phyloP scores from a whole-genome alignment of 2,329 filamentous ascomycete genomes.

The Alternaria arborescens region DNA sequence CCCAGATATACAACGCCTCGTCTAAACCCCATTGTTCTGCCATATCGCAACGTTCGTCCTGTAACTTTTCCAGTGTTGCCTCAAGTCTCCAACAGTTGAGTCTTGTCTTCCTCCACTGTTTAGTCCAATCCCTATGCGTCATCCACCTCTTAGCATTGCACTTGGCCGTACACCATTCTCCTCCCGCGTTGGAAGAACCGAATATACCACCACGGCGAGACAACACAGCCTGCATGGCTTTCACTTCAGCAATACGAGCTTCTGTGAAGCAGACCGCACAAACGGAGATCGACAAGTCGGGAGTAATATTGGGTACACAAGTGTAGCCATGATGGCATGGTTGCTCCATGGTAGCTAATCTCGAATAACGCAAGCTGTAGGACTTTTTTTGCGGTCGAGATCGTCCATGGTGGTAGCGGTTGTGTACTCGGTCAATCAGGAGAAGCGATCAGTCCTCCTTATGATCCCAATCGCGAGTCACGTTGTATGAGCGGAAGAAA shows the following conservation, averaged over 20 bases:
- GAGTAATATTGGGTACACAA: background rate
- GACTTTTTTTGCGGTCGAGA: background rate
- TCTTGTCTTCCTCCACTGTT: slow-evolving; percentile 10
- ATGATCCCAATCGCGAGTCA: background rate
- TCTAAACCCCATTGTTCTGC: slow-evolving; percentile 6
- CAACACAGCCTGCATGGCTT: slow-evolving; percentile 11
- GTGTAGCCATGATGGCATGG: slow-evolving; percentile 1
- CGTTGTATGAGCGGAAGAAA: background rate
- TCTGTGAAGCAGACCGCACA: slow-evolving; percentile 18
- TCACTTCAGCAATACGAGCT: slow-evolving; percentile 15
- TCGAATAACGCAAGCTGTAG: background rate
- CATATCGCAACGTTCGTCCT: background rate
- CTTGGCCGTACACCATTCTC: background rate
- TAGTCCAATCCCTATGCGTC: slow-evolving; percentile 1
- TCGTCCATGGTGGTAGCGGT: background rate
- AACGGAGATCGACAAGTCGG: background rate
- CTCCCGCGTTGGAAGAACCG: background rate
- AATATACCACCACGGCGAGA: slow-evolving; percentile 25
- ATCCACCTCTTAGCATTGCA: background rate
- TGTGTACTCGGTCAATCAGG: background rate
- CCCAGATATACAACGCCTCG: slow-evolving; percentile 17
- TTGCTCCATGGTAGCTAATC: background rate
- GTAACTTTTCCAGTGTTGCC: slow-evolving; percentile 14
- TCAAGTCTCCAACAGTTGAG: slow-evolving; percentile 12
- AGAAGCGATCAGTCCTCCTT: background rate